Evolutionary conservation across 2,329 filamentous ascomycete genomes (phyloP).

Genomic region (Verticillium zaregamsianum): DNA sequence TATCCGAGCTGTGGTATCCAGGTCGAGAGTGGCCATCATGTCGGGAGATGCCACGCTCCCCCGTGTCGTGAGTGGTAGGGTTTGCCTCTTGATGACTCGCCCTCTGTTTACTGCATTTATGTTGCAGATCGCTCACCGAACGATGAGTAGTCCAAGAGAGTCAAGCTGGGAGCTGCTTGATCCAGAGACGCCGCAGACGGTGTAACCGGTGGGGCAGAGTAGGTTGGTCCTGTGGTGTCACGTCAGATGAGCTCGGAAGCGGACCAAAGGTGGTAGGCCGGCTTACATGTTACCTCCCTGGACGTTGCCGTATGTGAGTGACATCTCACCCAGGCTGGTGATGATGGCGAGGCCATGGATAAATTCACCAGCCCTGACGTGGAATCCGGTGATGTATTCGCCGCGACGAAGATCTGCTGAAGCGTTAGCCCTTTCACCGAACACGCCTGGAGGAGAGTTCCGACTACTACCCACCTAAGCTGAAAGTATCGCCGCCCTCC

Average conservation of each 20-base stretch:
- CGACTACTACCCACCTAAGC: conserved; percentile 57
- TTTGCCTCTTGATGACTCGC: background rate
- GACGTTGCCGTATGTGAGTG: conserved; percentile 77
- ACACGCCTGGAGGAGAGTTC: background rate
- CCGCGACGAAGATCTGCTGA: conserved; percentile 72
- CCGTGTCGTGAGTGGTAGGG: background rate
- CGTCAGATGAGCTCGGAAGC: background rate
- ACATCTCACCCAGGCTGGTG: conserved; percentile 84
- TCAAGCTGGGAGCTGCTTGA: conserved; percentile 79
- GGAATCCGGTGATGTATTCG: conserved; percentile 84
- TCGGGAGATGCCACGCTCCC: background rate
- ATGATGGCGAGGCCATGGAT: conserved; percentile 87
- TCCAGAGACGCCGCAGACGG: conserved; percentile 81
- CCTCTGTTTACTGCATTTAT: background rate
- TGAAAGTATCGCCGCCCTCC: conserved; percentile 67
- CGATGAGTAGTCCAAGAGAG: conserved; percentile 74
- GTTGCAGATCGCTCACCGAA: conserved; percentile 1
- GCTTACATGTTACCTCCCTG: conserved; percentile 77
- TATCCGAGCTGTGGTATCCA: background rate
- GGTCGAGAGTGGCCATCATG: background rate
- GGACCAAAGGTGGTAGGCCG: conserved; percentile 17
- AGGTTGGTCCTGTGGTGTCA: conserved; percentile 65
- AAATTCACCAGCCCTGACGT: conserved; percentile 73
- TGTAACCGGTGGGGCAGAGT: conserved; percentile 85
- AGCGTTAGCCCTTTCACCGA: conserved; percentile 13